phyloP scores from a whole-genome alignment of 129 eudicot genomes.

The Escallonia rubra region DNA sequence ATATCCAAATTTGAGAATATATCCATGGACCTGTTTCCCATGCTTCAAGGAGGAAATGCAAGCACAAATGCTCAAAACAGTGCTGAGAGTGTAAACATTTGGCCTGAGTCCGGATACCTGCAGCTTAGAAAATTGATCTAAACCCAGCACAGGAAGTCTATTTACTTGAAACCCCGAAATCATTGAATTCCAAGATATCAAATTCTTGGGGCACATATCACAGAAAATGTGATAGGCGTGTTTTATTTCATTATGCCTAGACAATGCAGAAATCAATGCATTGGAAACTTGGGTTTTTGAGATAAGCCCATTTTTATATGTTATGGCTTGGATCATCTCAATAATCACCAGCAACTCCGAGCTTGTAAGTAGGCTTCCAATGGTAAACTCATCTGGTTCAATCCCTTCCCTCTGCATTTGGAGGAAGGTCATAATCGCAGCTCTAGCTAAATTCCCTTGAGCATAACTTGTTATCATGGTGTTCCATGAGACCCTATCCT shows the following conservation, averaged over 20 bases:
- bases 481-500: slow-evolving; percentile 77
- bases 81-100: slow-evolving; percentile 54
- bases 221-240: slow-evolving; percentile 45
- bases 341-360: slow-evolving; percentile 28
- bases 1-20: slow-evolving; percentile 39
- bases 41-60: slow-evolving; percentile 40
- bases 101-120: slow-evolving; percentile 34
- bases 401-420: slow-evolving; percentile 63
- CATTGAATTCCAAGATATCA: slow-evolving; percentile 78
- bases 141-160: slow-evolving; percentile 36
- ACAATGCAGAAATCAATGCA: slow-evolving; percentile 63
- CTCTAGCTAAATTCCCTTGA: slow-evolving; percentile 30
- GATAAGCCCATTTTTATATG: slow-evolving; percentile 46
- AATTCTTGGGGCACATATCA: slow-evolving; percentile 34
- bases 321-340: slow-evolving; percentile 52
- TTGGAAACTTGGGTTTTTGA: slow-evolving; percentile 59
- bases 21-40: slow-evolving; percentile 70
- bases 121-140: slow-evolving; percentile 45
- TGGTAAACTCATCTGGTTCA: slow-evolving; percentile 71
- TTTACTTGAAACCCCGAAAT: slow-evolving; percentile 57
- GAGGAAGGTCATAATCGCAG: slow-evolving; percentile 37
- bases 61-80: slow-evolving; percentile 62
- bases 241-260: slow-evolving; percentile 38
- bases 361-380: slow-evolving; percentile 66
- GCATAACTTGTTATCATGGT: slow-evolving; percentile 60